Evolutionary conservation across 129 eudicot species (phyloP), one percentile per base, ranked within the genome.

Genomic region (Tagetes erecta): DNA sequence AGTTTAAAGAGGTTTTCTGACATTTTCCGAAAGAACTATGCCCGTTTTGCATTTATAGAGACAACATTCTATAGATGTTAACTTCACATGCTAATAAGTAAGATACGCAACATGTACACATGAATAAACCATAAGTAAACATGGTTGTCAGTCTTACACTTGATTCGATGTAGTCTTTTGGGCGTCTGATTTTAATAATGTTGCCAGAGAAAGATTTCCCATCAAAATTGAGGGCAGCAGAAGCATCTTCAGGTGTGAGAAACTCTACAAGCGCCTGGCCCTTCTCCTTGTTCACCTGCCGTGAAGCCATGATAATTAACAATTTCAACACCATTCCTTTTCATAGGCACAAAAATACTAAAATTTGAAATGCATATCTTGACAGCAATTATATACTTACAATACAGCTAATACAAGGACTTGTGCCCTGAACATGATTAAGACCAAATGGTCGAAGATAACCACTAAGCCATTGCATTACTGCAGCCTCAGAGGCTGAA

Each of bases 231-330:
- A 95, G 89, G 60, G 99, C 96, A 37, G 82, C 82, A 64, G 99
- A 83, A 68, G 97, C 97, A 85, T 91, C 94, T 84, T 95, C 99
- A 36, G 95, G 97, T 33, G 97, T 95, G 40, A 95, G 83, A 83
- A 95, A 95, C 76, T 95, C 99, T 79, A 91, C 86, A 71, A 95
- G 91, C 60, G 97, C 99, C 78, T 95, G 99, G 42, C 91, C 72
- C 78, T 95, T 95, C 84, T 95, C 99, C 86, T 91, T 95, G 87
- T 95, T 74, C 72, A 95, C 86, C 99, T 95, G 84, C 83, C 87
- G 45, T 58, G 30, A 6, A 82, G 47, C 80, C 44, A 46, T 36
- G 31, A 50, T 51, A 53, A 69, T 60, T 34, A 68, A 67, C 31
- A 37, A 62, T 35, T 11, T 37, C 44, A 37, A 55, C 27, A 55